Evolutionary conservation across 2,329 filamentous ascomycete genomes (phyloP), one percentile per base, ranked within the genome.

Genomic region (Pseudogymnoascus sp.): DNA sequence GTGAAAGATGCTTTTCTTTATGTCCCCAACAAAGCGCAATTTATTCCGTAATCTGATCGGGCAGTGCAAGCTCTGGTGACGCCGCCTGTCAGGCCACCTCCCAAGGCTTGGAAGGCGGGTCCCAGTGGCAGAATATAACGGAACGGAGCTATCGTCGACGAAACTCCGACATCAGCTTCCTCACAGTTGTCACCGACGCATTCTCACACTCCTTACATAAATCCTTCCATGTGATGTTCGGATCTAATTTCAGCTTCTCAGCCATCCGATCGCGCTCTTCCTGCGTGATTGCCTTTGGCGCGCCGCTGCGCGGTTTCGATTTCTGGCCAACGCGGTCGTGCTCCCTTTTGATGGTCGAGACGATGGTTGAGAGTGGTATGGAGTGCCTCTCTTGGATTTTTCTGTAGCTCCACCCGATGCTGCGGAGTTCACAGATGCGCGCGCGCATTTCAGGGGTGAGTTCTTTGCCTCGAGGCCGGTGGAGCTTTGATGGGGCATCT

Each of bases 341-440:
- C 39, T 64, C 63, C 25, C 58, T 58, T 12, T 58, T 42, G 27
- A 8, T 25, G 5, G 63, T 64, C 8, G 61, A 52, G 18, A 52
- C 27, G 31, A 63, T 58, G 5, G 61, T 62, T 25, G 58, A 59
- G 8, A 45, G 15, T n/a, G 58, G 15, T 6, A 63, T 59, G n/a
- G 61, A 36, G 35, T 64, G 58, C 7, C 13, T 59, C 12, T 36
- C 39, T 15, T 35, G 35, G 33, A 64, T 64, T 10, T 42, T 25
- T 13, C 13, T 48, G 37, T 33, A 45, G 10, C 21, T 15, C 31
- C 36, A 64, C 45, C 37, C 15, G 21, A 61, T 10, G 25, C 48
- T 60, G n/a, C 48, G 58, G 15, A 64, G 61, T 31, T 64, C 63
- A 21, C 63, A 64, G 27, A 64, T 58, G 45, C 61, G 48, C 31